Percentiles rank a stretch among this genome's conserved stretches.
phyloP scores from a whole-genome alignment of 2,329 filamentous ascomycete genomes.

The Epichloe gansuensis region DNA sequence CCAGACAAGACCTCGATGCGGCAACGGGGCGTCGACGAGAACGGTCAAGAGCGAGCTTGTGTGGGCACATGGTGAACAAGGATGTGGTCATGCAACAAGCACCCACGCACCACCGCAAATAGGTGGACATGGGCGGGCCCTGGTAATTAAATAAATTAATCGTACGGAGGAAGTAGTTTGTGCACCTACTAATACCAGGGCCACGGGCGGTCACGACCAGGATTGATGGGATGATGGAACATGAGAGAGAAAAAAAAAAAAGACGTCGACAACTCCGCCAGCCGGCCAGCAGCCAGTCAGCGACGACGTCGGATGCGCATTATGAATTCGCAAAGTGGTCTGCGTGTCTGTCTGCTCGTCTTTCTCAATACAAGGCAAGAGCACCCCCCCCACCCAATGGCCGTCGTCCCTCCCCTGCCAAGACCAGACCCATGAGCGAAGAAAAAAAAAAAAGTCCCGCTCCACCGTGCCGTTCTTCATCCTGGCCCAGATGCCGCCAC shows the following conservation, averaged over 20 bases:
- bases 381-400: not conserved
- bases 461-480: too few species aligned
- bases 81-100: not conserved
- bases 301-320: too few species aligned
- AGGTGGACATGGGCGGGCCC: not conserved
- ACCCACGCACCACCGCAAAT: too few species aligned
- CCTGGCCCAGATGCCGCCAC: too few species aligned
- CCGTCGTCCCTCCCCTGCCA: conserved; percentile 2
- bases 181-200: not conserved
- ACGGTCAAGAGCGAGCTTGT: not conserved
- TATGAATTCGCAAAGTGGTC: too few species aligned
- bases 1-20: conserved; percentile 1
- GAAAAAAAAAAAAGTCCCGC: not conserved
- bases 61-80: not conserved
- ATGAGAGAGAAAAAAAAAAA: too few species aligned
- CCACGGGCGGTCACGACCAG: too few species aligned
- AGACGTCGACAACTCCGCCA: too few species aligned
- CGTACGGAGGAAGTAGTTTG: too few species aligned
- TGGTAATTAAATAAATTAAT: not conserved
- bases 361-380: not conserved
- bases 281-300: too few species aligned
- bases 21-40: not conserved
- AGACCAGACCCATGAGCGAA: not conserved
- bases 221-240: too few species aligned
- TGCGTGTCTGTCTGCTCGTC: too few species aligned